Base-by-base conservation (phyloP, 2,329 filamentous ascomycete genomes). In the Balansia obtecta region DNA sequence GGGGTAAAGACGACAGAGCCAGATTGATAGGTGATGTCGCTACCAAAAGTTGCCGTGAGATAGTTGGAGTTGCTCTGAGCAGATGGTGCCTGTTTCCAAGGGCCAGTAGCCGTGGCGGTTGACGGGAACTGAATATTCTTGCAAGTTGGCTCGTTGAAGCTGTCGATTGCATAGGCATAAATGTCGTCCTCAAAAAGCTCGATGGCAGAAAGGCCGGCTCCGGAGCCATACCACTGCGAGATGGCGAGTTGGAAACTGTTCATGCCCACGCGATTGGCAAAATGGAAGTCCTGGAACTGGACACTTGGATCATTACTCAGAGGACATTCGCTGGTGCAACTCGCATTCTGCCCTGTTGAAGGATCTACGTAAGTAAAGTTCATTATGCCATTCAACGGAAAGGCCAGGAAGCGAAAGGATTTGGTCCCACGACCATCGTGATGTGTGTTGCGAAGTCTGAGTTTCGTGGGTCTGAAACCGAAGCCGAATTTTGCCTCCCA, bases 351-450 rank as follows among this genome's bases (percentile, higher is more conserved):
- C 27, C 85, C 85, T 1, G 80, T 85, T 39, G 64, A 71, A 22
- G 85, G 83, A 61, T 97, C 88, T 55, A 83, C 82, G 59, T 93
- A 97, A 38, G 89, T 95, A 61, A 98, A 76, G 67, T 97, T 96
- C 82, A 98, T 87, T 64, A 98, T 96, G 48, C 93, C 93, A 55
- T 86, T 83, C 60, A 91, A 80, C 5, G 91, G 90, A 52, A 91
- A 71, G 16, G 89, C 87, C 20, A 87, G 88, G 63, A 88, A 94
- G 52, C 89, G 82, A 71, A 88, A 98, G 0, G 85, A 86, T 69
- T 87, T 86, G 32, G 90, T 95, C 32, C 93, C 90, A 56, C 89
- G 83, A 48, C 86, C 88, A 59, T 93, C 81, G 48, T 82, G 75
- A 58, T 86, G 82, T 2, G 91, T 93, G 68, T 98, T 98, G 73